A percentile compares a stretch with the other conserved stretches of the same genome.
Evolutionary conservation across 2,329 filamentous ascomycete genomes (phyloP).

Genomic region (Monosporascus ibericus): DNA sequence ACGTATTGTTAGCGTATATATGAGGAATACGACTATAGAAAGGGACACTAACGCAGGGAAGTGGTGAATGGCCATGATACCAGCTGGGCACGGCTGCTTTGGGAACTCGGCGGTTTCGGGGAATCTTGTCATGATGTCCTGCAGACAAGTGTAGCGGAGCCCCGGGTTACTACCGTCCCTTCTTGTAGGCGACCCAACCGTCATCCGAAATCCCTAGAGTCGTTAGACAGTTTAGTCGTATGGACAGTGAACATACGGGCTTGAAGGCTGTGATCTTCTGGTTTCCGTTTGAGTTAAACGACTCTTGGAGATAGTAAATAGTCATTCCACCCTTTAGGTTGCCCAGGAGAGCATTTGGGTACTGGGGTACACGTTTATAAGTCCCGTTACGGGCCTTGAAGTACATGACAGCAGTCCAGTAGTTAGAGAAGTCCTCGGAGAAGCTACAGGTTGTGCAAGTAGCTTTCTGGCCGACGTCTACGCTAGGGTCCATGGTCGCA

Average conservation of each 20-base stretch:
- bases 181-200: conserved; percentile 26
- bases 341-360: conserved; percentile 25
- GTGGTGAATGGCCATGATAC: conserved; percentile 33
- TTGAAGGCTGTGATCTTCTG: conserved; percentile 33
- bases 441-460: conserved; percentile 29
- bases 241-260: conserved; percentile 13
- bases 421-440: conserved; percentile 25
- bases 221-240: conserved; percentile 1
- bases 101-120: conserved; percentile 31
- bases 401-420: conserved; percentile 23
- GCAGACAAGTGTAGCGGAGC: conserved; percentile 26
- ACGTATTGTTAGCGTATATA: conserved; percentile 9
- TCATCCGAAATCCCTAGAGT: conserved; percentile 34
- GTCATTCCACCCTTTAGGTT: conserved; percentile 32
- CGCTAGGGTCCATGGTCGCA: conserved; percentile 19
- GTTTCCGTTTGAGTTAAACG: conserved; percentile 33
- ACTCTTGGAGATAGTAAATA: conserved; percentile 35
- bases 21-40: background rate
- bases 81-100: conserved; percentile 27
- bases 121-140: conserved; percentile 28
- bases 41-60: conserved; percentile 27
- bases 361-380: conserved; percentile 22
- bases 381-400: conserved; percentile 24
- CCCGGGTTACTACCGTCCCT: conserved; percentile 19
- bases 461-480: conserved; percentile 20